Evolutionary conservation across 257 asterid genomes (phyloP).

Genomic region (Solanum pinnatisectum): DNA sequence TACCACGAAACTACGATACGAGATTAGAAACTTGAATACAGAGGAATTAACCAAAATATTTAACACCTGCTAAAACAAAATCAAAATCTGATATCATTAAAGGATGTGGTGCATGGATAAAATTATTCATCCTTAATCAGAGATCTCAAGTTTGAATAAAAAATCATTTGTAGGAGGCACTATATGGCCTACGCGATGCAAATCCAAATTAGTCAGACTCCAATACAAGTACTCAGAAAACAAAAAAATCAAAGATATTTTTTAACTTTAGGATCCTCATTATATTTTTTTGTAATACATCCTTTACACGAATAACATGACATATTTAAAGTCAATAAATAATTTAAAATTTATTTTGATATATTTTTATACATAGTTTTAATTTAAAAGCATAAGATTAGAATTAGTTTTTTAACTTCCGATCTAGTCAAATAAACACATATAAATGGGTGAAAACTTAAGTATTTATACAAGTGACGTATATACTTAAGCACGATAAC

Average conservation of each 20-base stretch:
- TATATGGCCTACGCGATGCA: no score
- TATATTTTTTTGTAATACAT: neutral
- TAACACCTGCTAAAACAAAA: neutral
- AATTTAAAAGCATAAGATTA: neutral
- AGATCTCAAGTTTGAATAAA: no score
- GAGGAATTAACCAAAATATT: neutral
- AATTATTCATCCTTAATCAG: no score
- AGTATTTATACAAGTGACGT: no score
- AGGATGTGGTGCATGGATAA: neutral
- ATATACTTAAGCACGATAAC: neutral
- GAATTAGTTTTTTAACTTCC: neutral
- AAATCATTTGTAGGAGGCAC: no score
- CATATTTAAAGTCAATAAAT: neutral
- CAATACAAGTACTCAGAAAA: no score
- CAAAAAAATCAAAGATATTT: neutral
- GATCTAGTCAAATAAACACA: neutral
- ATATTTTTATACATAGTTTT: neutral
- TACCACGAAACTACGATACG: neutral
- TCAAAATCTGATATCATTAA: neutral
- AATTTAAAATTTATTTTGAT: neutral
- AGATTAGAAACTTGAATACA: neutral
- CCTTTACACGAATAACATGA: neutral
- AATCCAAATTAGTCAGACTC: neutral
- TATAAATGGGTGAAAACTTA: neutral
- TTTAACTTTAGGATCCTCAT: neutral